Evolutionary conservation across 2,329 filamentous ascomycete genomes (phyloP).

Genomic region (Ceratocystis ficicola): DNA sequence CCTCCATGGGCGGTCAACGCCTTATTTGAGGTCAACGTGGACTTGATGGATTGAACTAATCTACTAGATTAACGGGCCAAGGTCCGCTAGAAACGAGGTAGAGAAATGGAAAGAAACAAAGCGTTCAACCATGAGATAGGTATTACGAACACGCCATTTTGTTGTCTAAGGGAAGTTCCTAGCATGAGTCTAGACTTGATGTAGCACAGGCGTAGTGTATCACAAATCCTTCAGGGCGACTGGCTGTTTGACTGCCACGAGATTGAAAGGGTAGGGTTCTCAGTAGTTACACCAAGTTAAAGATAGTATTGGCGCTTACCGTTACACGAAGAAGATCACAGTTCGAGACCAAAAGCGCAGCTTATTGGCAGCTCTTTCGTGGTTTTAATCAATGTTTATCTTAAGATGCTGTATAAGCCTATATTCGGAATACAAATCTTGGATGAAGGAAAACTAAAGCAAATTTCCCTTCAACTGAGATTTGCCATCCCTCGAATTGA

Average conservation of each 20-base stretch:
- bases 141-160: neutral
- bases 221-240: neutral
- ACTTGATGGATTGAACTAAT: slow-evolving; percentile 39
- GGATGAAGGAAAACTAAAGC: too few relatives aligned
- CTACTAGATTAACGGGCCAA: neutral
- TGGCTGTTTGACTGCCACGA: neutral
- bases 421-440: too few relatives aligned
- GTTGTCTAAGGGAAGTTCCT: neutral
- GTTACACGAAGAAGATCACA: neutral
- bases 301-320: neutral
- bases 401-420: too few relatives aligned
- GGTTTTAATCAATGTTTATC: too few relatives aligned
- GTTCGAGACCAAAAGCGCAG: neutral
- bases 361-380: too few relatives aligned
- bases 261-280: neutral
- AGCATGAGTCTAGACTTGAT: neutral
- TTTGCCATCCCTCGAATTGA: too few relatives aligned
- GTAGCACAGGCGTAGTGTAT: neutral
- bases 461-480: too few relatives aligned
- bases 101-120: neutral
- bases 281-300: neutral
- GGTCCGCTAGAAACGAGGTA: neutral
- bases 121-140: neutral
- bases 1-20: slow-evolving; percentile 79
- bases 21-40: slow-evolving; percentile 64